These are phyloP conservation scores for Botrytis tulipae DNA, from an alignment of 2,329 filamentous ascomycete species.

Conservation along the genomic window DNA sequence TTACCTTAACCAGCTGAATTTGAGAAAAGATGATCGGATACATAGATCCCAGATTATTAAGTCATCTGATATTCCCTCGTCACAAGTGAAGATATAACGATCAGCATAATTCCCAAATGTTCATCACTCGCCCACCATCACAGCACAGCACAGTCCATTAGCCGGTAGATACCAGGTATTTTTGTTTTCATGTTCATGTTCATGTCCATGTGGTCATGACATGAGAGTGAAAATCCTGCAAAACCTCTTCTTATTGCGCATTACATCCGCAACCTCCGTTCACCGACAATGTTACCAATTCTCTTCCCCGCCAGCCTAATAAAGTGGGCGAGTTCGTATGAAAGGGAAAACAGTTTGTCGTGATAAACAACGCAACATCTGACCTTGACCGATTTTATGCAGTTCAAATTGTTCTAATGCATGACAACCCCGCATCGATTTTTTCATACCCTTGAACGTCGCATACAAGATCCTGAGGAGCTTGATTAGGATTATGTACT, in stretches of 20 bases:
- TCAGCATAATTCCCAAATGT: not conserved
- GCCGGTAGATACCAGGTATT: not conserved
- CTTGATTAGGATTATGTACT: not conserved
- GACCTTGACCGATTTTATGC: slow-evolving; percentile 21
- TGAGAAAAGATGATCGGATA: not conserved
- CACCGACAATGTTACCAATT: slow-evolving; percentile 15
- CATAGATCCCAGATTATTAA: slow-evolving; percentile 4
- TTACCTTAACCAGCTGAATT: not conserved
- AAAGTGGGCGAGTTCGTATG: slow-evolving; percentile 13
- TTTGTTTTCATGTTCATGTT: not conserved
- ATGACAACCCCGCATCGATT: slow-evolving; percentile 8
- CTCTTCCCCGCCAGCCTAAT: slow-evolving; percentile 14
- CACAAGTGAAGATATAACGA: slow-evolving; percentile 4
- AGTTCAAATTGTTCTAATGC: slow-evolving; percentile 8
- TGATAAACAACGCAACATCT: slow-evolving; percentile 16
- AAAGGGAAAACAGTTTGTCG: slow-evolving; percentile 12
- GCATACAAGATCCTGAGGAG: not conserved
- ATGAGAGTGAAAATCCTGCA: slow-evolving; percentile 9
- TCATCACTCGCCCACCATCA: slow-evolving; percentile 9
- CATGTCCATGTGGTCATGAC: slow-evolving; percentile 17
- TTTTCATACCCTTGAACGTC: slow-evolving; percentile 14
- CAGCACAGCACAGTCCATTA: not conserved
- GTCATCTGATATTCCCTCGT: slow-evolving; percentile 12
- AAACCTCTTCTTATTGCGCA: not conserved
- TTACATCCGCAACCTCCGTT: slow-evolving; percentile 11